Evolutionary conservation across 306 rosid genomes (phyloP).

Genomic region (Quercus glauca): DNA sequence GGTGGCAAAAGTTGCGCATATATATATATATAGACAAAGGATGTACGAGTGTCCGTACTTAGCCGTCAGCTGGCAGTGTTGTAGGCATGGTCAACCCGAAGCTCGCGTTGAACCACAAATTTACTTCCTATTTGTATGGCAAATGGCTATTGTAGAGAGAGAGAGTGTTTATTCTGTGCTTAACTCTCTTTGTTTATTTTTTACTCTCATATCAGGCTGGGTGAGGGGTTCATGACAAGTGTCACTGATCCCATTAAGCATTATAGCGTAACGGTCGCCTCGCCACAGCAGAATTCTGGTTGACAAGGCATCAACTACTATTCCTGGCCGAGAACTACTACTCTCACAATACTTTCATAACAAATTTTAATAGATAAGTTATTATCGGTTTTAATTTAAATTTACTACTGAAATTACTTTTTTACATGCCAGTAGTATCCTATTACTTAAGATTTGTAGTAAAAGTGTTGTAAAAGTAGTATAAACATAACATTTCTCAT

Average conservation of each 20-base stretch:
- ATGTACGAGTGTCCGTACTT: slow-evolving; percentile 14
- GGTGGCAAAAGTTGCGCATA: slow-evolving; percentile 42
- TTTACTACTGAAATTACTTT: fast-evolving
- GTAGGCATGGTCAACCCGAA: slow-evolving; percentile 58
- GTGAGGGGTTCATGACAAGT: slow-evolving; percentile 12
- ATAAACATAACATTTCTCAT: no score
- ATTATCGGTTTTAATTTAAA: no score
- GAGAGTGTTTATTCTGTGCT: neutral
- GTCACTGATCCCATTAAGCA: neutral
- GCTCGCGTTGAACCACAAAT: slow-evolving; percentile 32
- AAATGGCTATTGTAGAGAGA: neutral
- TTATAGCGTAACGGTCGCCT: no score
- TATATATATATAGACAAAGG: slow-evolving; percentile 27
- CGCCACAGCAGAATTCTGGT: no score
- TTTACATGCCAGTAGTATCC: fast-evolving
- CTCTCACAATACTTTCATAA: fast-evolving
- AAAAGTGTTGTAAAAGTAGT: no score
- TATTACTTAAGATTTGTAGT: fast-evolving
- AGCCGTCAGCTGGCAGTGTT: slow-evolving; percentile 32
- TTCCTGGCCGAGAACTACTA: no score
- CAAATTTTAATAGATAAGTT: no score
- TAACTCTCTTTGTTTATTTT: neutral
- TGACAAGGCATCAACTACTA: no score
- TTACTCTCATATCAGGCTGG: neutral
- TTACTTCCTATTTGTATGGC: neutral